Evolutionary conservation across 345 rosid genomes (phyloP), one percentile per base, ranked within the genome.

Genomic region (Rhizophora mangle): DNA sequence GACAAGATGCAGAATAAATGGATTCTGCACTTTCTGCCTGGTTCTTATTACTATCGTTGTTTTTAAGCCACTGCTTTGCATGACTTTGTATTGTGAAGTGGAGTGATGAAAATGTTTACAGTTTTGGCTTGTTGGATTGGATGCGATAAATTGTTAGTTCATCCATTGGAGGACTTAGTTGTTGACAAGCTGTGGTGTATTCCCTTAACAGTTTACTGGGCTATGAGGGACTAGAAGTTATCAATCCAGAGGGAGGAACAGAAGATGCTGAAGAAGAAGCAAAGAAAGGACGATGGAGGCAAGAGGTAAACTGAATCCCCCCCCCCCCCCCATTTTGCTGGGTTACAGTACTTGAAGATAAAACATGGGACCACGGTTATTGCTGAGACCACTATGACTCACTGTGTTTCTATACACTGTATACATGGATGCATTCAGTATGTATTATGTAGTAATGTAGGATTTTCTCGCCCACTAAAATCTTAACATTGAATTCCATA

Each of bases 221-320:
- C 64, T 82, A 93, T 72, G 98, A 91, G 86, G 97, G 89, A 13
- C 73, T 93, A 68, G 98, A 93, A 82, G 96, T 93, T 43, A 82
- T 93, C 49, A 90, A 93, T 80, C 98, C 98, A 10, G 98, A 93
- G 54, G 98, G 96, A 79, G 96, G 93, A 63, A 89, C 86, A 56
- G 98, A 93, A 80, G 97, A 93, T 61, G 93, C 92, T 0, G 96
- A 81, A 81, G 98, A 93, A 77, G 96, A 93, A 84, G 98, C 98
- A 74, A 88, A 78, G 65, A 86, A 78, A 79, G 96, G 98, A 80
- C 84, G 98, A 82, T 91, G 98, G 98, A 87, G 68, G 69, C 89
- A 89, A 67, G 94, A 93, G 90, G 96, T 88, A 69, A 30, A 30
- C 46, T 39, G 9, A n/a, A 21, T 59, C 57, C 54, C 52, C 21